Conservation (phyloP, 1,284 basidiomycete species). For the Vanrija sp. region DNA sequence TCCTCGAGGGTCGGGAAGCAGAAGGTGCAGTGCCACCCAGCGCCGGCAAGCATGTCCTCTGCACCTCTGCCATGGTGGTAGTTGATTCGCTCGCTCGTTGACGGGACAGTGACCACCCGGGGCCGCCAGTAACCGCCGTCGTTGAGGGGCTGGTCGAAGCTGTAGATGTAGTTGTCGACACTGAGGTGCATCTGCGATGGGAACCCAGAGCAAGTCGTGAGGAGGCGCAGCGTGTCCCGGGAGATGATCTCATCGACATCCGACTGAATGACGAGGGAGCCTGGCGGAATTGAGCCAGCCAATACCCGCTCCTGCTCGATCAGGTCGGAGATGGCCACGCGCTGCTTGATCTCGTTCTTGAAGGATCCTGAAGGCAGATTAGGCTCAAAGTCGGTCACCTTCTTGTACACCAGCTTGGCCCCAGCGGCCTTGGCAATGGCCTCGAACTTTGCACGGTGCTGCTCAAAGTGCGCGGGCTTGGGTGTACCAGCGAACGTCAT, state of each 20-base stretch:
- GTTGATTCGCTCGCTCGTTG: neutral
- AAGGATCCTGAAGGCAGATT: constrained; percentile 43
- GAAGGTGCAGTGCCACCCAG: constrained; percentile 54
- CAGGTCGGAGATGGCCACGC: neutral
- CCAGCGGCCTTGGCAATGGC: constrained; percentile 6
- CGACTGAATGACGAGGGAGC: constrained; percentile 58
- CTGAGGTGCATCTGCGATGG: constrained; percentile 60
- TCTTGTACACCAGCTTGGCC: constrained; percentile 11
- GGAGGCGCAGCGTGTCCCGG: constrained; percentile 56
- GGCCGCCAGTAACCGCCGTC: constrained; percentile 55
- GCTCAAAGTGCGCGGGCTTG: constrained; percentile 56
- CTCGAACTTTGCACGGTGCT: constrained; percentile 18
- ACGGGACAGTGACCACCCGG: neutral
- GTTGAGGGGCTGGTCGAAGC: constrained; percentile 59
- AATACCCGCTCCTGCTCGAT: neutral
- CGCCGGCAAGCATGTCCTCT: constrained; percentile 58
- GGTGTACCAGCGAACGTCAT: constrained; percentile 60
- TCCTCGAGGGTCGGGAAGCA: constrained; percentile 29
- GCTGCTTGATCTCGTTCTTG: constrained; percentile 40
- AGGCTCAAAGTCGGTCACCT: constrained; percentile 24
- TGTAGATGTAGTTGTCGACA: constrained; percentile 63
- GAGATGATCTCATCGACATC: constrained; percentile 68
- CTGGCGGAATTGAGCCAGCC: constrained; percentile 2
- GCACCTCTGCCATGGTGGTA: constrained; percentile 40
- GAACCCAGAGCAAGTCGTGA: constrained; percentile 57